Evolutionary conservation across 192 early-diverging fungal species (phyloP), one percentile per base, ranked within the genome.

Genomic region (Coemansia sp.): DNA sequence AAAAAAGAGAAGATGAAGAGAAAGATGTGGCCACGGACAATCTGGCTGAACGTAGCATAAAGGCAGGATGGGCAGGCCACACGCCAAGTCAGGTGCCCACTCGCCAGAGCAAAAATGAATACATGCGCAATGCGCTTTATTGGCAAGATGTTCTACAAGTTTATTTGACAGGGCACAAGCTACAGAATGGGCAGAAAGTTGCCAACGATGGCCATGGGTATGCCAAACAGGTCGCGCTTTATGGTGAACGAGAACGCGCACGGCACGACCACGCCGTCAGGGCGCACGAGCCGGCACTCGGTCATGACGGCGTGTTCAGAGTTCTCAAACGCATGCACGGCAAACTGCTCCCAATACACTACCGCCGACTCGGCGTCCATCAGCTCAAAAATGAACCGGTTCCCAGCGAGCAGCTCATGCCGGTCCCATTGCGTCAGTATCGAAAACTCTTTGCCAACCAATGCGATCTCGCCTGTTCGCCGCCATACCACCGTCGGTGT

Each of bases 401-500:
- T 69, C 12, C 61, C 68, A 23, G 81, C 84, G 17, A 93, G 58
- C 37, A 98, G 78, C 70, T 86, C 84, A 28, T 96, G 93, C 36
- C 87, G 87, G 60, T 87, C 79, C 95, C 95, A 98, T 68, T 91
- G 86, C 5, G 95, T 98, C 65, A 98, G 68, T 18, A 98, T 82
- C 7, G 91, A 92, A 66, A 98, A 98, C 69, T 98, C 95, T 70
- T 96, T 98, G 53, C 95, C 95, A 5, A 98, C 95, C 38, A 98
- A 73, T 6, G 88, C 91, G 62, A 98, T 94, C 77, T 98, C 94
- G 42, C 95, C 95, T 2, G 92, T 93, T n/a, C 95, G 85, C 36
- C 95, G 88, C 95, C 95, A 98, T 25, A 98, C 91, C 10, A 96
- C 93, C 4, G 93, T 95, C 5, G 95, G 95, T 23, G 95, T 98